A percentile compares a stretch with the other conserved stretches of the same genome.
These are phyloP conservation scores for Trichoderma endophyticum DNA, from an alignment of 2,329 filamentous ascomycete species.

Conservation along the genomic window DNA sequence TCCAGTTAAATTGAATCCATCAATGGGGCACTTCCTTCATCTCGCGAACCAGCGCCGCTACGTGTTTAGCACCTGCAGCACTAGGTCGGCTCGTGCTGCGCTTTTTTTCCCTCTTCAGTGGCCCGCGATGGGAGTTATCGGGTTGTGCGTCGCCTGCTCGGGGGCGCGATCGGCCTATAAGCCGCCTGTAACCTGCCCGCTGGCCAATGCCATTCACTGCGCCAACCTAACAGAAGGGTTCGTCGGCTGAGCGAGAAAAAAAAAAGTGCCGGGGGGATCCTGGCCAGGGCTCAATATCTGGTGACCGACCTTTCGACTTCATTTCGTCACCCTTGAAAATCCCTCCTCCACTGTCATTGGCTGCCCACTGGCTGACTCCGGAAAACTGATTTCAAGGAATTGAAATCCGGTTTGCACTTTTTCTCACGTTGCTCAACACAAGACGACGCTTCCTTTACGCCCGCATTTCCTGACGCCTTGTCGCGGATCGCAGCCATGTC, in stretches of 20 bases:
- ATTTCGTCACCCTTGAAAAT: slow-evolving; percentile 20
- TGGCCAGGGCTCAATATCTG: slow-evolving; percentile 18
- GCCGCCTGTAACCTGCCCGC: slow-evolving; percentile 12
- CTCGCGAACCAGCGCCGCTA: neutral
- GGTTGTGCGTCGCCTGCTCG: neutral
- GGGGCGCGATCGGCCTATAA: neutral
- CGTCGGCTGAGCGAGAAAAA: neutral
- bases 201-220: slow-evolving; percentile 15
- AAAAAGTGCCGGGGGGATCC: slow-evolving; percentile 14
- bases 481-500: slow-evolving; percentile 18
- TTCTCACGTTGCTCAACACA: neutral
- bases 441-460: neutral
- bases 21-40: neutral
- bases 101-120: neutral
- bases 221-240: slow-evolving; percentile 11
- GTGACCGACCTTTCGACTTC: slow-evolving; percentile 19
- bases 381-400: slow-evolving; percentile 14
- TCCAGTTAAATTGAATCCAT: neutral
- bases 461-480: slow-evolving; percentile 1
- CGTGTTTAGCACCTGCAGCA: slow-evolving; percentile 11
- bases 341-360: slow-evolving; percentile 20
- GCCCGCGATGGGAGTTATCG: slow-evolving; percentile 7
- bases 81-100: neutral
- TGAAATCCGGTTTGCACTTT: neutral
- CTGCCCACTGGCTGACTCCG: slow-evolving; percentile 14